Evolutionary conservation across 1,284 basidiomycete species (phyloP).

Genomic region (Malassezia slooffiae): DNA sequence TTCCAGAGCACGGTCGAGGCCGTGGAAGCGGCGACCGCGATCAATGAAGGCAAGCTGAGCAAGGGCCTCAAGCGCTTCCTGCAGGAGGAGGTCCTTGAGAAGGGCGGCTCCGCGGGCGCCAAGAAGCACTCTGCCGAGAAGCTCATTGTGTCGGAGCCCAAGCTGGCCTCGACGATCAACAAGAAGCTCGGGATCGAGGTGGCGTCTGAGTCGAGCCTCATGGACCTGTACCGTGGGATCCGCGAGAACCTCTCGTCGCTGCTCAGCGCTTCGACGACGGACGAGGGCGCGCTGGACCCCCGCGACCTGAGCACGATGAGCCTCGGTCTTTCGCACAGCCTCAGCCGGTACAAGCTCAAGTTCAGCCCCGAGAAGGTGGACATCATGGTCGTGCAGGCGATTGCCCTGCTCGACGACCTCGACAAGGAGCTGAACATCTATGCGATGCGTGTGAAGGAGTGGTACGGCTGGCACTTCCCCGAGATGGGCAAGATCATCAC

Average conservation of each 20-base stretch:
- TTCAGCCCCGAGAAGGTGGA: constrained; percentile 99
- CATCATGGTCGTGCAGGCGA: constrained; percentile 98
- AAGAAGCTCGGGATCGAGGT: constrained; percentile 92
- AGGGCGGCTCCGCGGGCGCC: constrained; percentile 55
- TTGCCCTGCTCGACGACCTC: constrained; percentile 91
- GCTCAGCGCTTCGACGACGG: constrained; percentile 48
- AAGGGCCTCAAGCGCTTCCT: constrained; percentile 90
- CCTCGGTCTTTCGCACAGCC: constrained; percentile 86
- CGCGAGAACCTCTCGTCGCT: constrained; percentile 75
- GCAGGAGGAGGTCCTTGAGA: constrained; percentile 65
- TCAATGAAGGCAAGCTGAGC: constrained; percentile 83
- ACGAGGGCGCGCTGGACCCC: constrained; percentile 49
- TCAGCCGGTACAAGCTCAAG: constrained; percentile 97
- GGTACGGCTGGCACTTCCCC: constrained; percentile 99
- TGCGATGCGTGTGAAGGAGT: constrained; percentile 98
- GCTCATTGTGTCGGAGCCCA: constrained; percentile 76
- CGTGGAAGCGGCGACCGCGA: constrained; percentile 92
- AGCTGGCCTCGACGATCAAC: constrained; percentile 64
- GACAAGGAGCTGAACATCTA: constrained; percentile 99
- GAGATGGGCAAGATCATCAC: constrained; percentile 97
- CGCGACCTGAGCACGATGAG: constrained; percentile 95
- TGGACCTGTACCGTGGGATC: constrained; percentile 92
- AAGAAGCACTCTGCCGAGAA: constrained; percentile 66
- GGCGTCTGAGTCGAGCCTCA: constrained; percentile 55
- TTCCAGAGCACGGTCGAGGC: constrained; percentile 92